These are phyloP conservation scores for Euphorbia lathyris DNA, from an alignment of 345 rosid species.

Conservation along the genomic window DNA sequence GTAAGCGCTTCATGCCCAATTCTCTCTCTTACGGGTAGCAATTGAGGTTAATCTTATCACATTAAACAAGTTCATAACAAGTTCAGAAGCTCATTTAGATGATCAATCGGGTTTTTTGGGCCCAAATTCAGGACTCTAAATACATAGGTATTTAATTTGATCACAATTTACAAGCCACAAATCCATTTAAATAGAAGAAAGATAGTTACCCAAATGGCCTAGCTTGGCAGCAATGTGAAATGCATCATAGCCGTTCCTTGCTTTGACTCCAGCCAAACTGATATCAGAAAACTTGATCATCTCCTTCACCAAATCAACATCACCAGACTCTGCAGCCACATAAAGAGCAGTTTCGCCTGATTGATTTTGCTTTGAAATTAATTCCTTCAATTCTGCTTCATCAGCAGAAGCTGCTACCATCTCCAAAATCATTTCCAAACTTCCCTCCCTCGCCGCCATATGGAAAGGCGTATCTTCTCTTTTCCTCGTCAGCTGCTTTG, in stretches of 20 bases:
- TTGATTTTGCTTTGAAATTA: conserved; percentile 65
- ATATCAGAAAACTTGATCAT: conserved; percentile 56
- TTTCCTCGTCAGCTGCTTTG: conserved; percentile 65
- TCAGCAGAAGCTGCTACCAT: conserved; percentile 37
- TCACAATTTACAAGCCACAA: not conserved
- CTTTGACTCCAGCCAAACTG: conserved; percentile 56
- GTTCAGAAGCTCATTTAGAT: too few species aligned
- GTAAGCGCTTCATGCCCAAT: too few species aligned
- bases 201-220: conserved; percentile 59
- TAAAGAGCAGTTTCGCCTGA: conserved; percentile 83
- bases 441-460: conserved; percentile 60
- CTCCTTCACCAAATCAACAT: conserved; percentile 57
- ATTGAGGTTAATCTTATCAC: too few species aligned
- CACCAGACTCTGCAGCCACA: conserved; percentile 76
- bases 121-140: too few species aligned
- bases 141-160: not conserved
- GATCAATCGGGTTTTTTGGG: too few species aligned
- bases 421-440: conserved; percentile 44
- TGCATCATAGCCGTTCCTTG: conserved; percentile 81
- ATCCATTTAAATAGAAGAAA: not conserved
- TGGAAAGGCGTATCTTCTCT: conserved; percentile 73
- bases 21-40: too few species aligned
- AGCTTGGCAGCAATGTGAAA: conserved; percentile 89
- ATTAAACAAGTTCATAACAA: too few species aligned
- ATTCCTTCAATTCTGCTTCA: conserved; percentile 42